A percentile compares a stretch with the other conserved stretches of the same genome.
Evolutionary conservation across 2,329 filamentous ascomycete species (phyloP).

Genomic region (Sporothrix globosa): DNA sequence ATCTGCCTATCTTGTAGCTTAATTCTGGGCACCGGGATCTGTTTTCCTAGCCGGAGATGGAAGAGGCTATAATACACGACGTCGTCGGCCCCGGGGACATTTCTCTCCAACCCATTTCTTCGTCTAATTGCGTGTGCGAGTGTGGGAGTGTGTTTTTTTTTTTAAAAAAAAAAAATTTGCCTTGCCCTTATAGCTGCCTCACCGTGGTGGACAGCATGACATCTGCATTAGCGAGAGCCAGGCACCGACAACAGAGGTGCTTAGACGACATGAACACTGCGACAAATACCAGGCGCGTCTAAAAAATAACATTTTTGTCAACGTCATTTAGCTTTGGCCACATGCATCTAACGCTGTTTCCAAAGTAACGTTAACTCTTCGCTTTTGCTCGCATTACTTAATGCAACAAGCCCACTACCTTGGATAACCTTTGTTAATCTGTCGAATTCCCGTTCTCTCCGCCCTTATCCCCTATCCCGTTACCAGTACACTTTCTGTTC

Average conservation of each 20-base stretch:
- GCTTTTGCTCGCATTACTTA: not conserved
- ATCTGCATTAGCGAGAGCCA: not conserved
- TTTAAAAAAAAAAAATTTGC: not conserved
- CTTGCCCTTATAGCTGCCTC: not conserved
- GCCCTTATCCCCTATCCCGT: not conserved
- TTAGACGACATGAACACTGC: not conserved
- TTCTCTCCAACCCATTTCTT: not conserved
- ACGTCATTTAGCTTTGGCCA: not conserved
- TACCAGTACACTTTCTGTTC: not conserved
- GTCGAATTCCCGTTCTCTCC: not conserved
- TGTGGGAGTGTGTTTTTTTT: not conserved
- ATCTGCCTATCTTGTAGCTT: constrained; percentile 18
- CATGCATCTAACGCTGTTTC: too few relatives aligned
- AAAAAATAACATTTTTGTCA: not conserved
- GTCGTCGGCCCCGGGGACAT: not conserved
- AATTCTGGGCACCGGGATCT: not conserved
- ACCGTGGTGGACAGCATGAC: constrained; percentile 13
- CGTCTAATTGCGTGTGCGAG: not conserved
- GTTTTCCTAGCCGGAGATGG: not conserved
- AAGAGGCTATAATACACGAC: constrained; percentile 9
- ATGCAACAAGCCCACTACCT: constrained; percentile 14
- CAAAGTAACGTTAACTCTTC: constrained; percentile 26
- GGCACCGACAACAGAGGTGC: not conserved
- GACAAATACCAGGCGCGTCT: not conserved
- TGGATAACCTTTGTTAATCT: not conserved